Percentiles rank a stretch among this genome's conserved stretches.
These are phyloP conservation scores for Cubamyces lactineus DNA, from an alignment of 768 basidiomycete species.

Conservation along the genomic window DNA sequence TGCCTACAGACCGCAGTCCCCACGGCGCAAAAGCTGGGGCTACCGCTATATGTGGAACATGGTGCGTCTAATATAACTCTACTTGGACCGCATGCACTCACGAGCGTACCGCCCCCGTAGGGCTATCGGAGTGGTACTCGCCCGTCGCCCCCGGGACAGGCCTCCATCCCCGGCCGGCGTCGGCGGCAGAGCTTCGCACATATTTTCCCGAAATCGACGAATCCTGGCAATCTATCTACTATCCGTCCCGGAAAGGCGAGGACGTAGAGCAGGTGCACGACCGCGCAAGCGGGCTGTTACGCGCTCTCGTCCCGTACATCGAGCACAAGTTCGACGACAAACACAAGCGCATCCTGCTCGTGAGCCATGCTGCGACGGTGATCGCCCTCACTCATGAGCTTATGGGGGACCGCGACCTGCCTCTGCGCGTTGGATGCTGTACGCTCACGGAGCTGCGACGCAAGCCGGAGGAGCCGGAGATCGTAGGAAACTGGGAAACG, in stretches of 20 bases:
- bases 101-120: slow-evolving; percentile 37
- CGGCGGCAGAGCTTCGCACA: slow-evolving; percentile 52
- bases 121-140: slow-evolving; percentile 80
- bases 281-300: slow-evolving; percentile 56
- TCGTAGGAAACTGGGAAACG: slow-evolving; percentile 52
- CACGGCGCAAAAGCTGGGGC: slow-evolving; percentile 55
- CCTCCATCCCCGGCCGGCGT: slow-evolving; percentile 73
- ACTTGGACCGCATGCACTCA: not conserved
- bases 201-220: slow-evolving; percentile 67
- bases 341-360: slow-evolving; percentile 59
- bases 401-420: slow-evolving; percentile 52
- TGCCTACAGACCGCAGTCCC: slow-evolving; percentile 83
- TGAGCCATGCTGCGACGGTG: slow-evolving; percentile 76
- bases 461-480: slow-evolving; percentile 30
- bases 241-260: slow-evolving; percentile 76
- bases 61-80: slow-evolving; percentile 44
- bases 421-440: slow-evolving; percentile 75
- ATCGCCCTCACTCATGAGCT: slow-evolving; percentile 68
- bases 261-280: slow-evolving; percentile 62
- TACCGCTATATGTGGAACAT: slow-evolving; percentile 82
- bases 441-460: slow-evolving; percentile 62
- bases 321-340: slow-evolving; percentile 47
- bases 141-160: slow-evolving; percentile 68
- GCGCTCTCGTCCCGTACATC: slow-evolving; percentile 53
- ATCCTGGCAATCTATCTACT: slow-evolving; percentile 65